Percentiles rank a stretch among this genome's conserved stretches.
Evolutionary conservation across 768 basidiomycete genomes (phyloP).

Genomic region (Rhizopogon sp.): DNA sequence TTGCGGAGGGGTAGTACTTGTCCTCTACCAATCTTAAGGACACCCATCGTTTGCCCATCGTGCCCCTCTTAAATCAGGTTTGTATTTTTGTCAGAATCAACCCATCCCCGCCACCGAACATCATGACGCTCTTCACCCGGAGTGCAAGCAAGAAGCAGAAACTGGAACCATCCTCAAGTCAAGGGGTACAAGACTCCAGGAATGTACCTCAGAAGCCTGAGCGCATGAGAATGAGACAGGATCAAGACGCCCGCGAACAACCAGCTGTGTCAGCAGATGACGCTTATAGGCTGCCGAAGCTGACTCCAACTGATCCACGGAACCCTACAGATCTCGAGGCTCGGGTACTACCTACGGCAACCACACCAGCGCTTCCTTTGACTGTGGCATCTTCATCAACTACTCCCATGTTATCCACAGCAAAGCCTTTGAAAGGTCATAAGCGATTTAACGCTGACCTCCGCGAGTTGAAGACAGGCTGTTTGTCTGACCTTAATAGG

Average conservation of each 20-base stretch:
- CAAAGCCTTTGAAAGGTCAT: conserved; percentile 42
- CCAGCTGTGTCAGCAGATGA: not conserved
- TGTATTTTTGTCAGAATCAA: not conserved
- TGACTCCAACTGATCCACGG: not conserved
- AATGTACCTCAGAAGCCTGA: not conserved
- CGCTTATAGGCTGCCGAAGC: not conserved
- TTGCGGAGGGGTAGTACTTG: not conserved
- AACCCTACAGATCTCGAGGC: not conserved
- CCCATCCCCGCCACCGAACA: not conserved
- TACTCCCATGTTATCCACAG: not conserved
- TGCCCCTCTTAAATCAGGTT: not conserved
- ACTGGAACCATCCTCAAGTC: not conserved
- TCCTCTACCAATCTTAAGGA: not conserved
- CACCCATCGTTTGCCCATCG: not conserved
- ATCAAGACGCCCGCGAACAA: not conserved
- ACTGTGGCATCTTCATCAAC: not conserved
- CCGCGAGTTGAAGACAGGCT: conserved; percentile 37
- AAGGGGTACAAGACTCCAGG: not conserved
- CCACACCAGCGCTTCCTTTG: not conserved
- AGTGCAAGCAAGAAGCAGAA: not conserved
- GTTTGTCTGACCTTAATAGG: conserved; percentile 28
- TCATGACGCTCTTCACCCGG: not conserved
- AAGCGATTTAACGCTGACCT: conserved; percentile 56
- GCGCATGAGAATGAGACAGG: not conserved
- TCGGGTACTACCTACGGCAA: not conserved